Conservation (phyloP, 495 filamentous ascomycete genomes). For the Hyphodiscus hymeniophilus region DNA sequence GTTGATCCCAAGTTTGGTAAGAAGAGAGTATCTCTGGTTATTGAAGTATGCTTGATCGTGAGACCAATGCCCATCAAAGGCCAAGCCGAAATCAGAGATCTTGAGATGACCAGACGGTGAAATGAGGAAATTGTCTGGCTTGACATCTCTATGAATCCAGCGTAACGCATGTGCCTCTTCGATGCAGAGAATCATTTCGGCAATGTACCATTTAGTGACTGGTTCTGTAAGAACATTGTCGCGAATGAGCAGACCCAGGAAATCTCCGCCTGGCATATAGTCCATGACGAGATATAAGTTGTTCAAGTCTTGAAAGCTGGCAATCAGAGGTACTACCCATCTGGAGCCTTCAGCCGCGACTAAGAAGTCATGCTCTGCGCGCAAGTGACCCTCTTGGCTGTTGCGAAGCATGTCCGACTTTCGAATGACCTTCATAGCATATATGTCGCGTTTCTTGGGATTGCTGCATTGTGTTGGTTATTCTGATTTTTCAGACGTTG, state of each 20-base stretch:
- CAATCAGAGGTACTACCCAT: slow-evolving; percentile 83
- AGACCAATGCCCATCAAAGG: slow-evolving; percentile 91
- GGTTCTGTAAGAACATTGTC: slow-evolving; percentile 71
- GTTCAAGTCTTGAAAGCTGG: slow-evolving; percentile 78
- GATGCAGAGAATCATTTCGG: slow-evolving; percentile 92
- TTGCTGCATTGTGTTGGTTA: background rate
- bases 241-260: slow-evolving; percentile 75
- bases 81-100: slow-evolving; percentile 90
- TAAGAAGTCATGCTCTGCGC: slow-evolving; percentile 86
- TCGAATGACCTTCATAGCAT: slow-evolving; percentile 93
- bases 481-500: too few relatives aligned
- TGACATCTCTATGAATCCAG: slow-evolving; percentile 93
- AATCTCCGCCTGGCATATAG: slow-evolving; percentile 94
- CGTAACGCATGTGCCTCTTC: slow-evolving; percentile 81
- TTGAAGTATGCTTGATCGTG: slow-evolving; percentile 82
- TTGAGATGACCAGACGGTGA: slow-evolving; percentile 82
- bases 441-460: slow-evolving; percentile 48
- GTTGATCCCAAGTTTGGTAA: slow-evolving; percentile 64
- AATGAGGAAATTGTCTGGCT: slow-evolving; percentile 94
- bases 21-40: slow-evolving; percentile 67
- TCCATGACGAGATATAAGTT: slow-evolving; percentile 94
- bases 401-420: slow-evolving; percentile 86
- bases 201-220: slow-evolving; percentile 75
- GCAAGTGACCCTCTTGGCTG: slow-evolving; percentile 84
- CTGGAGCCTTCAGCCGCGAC: slow-evolving; percentile 72